These are phyloP conservation scores for Neurospora sp. DNA, from an alignment of 495 filamentous ascomycete species.

Conservation along the genomic window DNA sequence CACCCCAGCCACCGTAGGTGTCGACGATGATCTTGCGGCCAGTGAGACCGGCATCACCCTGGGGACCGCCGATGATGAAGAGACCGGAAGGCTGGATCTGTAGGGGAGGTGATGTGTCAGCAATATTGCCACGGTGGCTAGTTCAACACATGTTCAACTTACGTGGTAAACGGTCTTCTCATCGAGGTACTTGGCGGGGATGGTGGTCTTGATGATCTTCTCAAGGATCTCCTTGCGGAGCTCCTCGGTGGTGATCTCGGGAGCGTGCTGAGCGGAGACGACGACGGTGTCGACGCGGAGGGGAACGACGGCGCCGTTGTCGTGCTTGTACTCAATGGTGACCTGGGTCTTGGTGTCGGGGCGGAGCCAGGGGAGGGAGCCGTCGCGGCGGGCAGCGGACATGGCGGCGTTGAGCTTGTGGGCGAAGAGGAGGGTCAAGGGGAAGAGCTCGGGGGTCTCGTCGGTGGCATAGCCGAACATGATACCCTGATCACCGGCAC, in stretches of 20 bases:
- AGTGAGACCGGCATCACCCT: conserved; percentile 97
- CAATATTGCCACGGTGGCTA: background rate
- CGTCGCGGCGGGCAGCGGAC: conserved; percentile 77
- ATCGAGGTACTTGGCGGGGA: conserved; percentile 84
- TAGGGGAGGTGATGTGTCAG: conserved; percentile 15
- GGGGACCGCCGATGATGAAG: conserved; percentile 98
- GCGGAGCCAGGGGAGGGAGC: conserved; percentile 83
- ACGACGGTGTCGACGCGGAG: conserved; percentile 92
- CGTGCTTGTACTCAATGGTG: conserved; percentile 96
- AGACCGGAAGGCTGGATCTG: conserved; percentile 94
- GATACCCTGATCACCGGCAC: conserved; percentile 99
- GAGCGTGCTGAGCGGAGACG: conserved; percentile 88
- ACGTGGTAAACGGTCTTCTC: conserved; percentile 91
- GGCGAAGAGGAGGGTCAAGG: conserved; percentile 82
- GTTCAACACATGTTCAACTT: conserved; percentile 18
- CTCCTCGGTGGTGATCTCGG: conserved; percentile 82
- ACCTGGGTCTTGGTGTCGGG: conserved; percentile 99
- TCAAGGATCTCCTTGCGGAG: conserved; percentile 91
- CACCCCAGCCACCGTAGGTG: conserved; percentile 99
- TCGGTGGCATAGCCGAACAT: conserved; percentile 99
- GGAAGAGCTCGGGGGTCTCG: conserved; percentile 95
- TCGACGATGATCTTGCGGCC: conserved; percentile 99
- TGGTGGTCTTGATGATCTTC: conserved; percentile 92
- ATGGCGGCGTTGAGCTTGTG: conserved; percentile 94
- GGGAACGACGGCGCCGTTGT: conserved; percentile 87